Evolutionary conservation across 2,329 filamentous ascomycete genomes (phyloP), one percentile per base, ranked within the genome.

Genomic region (Shiraia sp.): DNA sequence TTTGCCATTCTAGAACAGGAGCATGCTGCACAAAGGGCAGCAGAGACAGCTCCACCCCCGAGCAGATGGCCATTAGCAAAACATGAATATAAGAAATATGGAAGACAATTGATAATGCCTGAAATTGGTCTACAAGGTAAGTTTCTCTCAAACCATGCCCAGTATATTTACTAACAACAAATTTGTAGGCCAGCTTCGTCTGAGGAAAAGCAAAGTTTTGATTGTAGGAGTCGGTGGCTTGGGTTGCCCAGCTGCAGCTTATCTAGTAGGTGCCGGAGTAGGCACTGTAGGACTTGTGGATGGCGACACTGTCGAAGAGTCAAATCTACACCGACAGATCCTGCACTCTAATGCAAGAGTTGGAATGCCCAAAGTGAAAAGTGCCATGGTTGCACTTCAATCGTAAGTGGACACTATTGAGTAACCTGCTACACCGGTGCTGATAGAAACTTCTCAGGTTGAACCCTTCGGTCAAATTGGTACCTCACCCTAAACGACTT

Each of bases 291-390:
- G 92, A 0, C 74, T 99, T 6, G 81, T 93, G 16, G 93, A 99
- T 64, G 90, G 87, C 3, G 93, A 99, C 69, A 77, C 76, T 0
- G 92, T 99, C 22, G 93, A 97, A 65, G 73, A 79, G 12, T 96
- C 90, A 19, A 99, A 99, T 64, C 77, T 99, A 10, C 93, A 97
- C 73, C 85, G 93, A 1, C 93, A 99, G 71, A 83, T 97, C 36
- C 80, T 90, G 23, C 92, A 99, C 66, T 79, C 79, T 2, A 87
- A 83, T 0, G 73, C 75, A 3, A 81, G 82, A 36, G 82, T 95
- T 4, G 88, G 88, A 9, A 81, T 81, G 74, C 77, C 75, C 42
- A 97, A 97, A 70, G 90, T 93, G 2, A 82, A 90, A 40, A 95
- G 89, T 63, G 86, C 69, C 9, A 66, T 70, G 42, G 61, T 70